These are phyloP conservation scores for Plantago elongata DNA, from an alignment of 257 asterid species.

Conservation along the genomic window DNA sequence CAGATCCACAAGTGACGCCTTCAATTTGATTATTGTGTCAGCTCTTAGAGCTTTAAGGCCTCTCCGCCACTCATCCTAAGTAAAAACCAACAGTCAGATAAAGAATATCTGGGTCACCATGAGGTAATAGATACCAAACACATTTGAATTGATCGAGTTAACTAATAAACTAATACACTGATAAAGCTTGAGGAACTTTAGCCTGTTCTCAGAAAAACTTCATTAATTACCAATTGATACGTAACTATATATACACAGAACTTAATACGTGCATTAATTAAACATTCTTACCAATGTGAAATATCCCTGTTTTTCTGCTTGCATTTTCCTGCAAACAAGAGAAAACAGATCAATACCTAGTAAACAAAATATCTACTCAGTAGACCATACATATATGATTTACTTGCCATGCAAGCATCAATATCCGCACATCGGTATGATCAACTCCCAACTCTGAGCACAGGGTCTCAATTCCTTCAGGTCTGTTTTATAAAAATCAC, in stretches of 20 bases:
- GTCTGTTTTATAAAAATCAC: slow-evolving; percentile 42
- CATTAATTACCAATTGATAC: neutral
- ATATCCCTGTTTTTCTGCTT: slow-evolving; percentile 89
- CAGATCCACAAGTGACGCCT: slow-evolving; percentile 59
- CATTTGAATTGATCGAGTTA: neutral
- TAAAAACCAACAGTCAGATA: neutral
- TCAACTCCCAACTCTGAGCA: slow-evolving; percentile 77
- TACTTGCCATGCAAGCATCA: slow-evolving; percentile 86
- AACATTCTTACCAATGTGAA: slow-evolving; percentile 64
- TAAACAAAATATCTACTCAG: neutral
- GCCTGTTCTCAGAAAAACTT: neutral
- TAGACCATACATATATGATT: slow-evolving; percentile 15
- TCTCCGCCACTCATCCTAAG: slow-evolving; percentile 80
- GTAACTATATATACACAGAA: neutral
- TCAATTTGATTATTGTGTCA: slow-evolving; percentile 51
- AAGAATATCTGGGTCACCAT: neutral
- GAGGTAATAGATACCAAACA: neutral
- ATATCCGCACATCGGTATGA: slow-evolving; percentile 72
- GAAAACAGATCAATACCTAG: slow-evolving; percentile 23
- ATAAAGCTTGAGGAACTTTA: neutral
- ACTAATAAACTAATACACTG: neutral
- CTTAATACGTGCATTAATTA: neutral
- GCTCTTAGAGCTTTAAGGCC: slow-evolving; percentile 69
- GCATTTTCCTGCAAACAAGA: slow-evolving; percentile 68
- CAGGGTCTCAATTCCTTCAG: slow-evolving; percentile 83